These are phyloP conservation scores for Fusarium sp. DNA, from an alignment of 2,329 filamentous ascomycete species.

Conservation along the genomic window DNA sequence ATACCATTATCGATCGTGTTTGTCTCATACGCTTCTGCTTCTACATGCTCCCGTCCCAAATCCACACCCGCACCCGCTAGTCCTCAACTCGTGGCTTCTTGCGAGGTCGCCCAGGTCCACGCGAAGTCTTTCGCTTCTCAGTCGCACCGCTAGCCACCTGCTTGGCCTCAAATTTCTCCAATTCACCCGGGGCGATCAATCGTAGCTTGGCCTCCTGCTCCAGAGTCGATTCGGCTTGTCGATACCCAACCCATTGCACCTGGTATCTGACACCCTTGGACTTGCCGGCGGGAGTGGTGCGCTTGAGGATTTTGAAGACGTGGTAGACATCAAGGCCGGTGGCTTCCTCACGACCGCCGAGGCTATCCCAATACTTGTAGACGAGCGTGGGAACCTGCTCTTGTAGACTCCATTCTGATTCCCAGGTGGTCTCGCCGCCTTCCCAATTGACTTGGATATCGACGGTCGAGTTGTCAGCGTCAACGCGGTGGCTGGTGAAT, in stretches of 20 bases:
- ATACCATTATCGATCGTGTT: conserved; percentile 35
- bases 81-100: conserved; percentile 41
- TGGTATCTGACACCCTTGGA: conserved; percentile 42
- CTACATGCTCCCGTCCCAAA: too few relatives aligned
- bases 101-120: conserved; percentile 44
- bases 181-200: conserved; percentile 43
- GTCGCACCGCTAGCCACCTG: conserved; percentile 25
- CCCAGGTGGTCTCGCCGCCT: conserved; percentile 45
- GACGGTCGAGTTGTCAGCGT: conserved; percentile 42
- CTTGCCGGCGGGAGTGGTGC: conserved; percentile 28
- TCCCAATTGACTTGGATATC: conserved; percentile 46
- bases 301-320: conserved; percentile 48
- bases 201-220: conserved; percentile 44
- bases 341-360: conserved; percentile 44
- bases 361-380: conserved; percentile 48
- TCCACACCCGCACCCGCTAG: too few relatives aligned
- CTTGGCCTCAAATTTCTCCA: conserved; percentile 47
- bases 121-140: conserved; percentile 43
- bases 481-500: conserved; percentile 41
- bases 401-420: conserved; percentile 48
- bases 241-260: conserved; percentile 49
- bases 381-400: conserved; percentile 45
- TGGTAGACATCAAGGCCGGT: conserved; percentile 46
- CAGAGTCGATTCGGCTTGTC: conserved; percentile 41
- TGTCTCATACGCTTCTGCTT: conserved; percentile 22